Conservation (phyloP, 2,329 filamentous ascomycete species). For the Xylariaceae sp. region DNA sequence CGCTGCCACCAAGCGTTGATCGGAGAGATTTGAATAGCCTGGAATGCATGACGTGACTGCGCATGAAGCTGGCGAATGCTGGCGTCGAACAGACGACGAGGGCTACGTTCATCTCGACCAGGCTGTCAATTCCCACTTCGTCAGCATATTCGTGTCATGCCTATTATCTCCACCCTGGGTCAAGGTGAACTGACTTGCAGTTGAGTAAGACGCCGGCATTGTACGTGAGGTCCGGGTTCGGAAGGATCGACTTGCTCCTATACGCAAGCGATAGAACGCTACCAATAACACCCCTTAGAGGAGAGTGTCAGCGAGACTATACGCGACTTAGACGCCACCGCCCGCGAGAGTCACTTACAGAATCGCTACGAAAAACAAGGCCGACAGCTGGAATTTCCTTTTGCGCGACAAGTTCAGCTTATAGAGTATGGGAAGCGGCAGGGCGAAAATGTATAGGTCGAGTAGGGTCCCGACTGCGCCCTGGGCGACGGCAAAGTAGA, state of each 20-base stretch:
- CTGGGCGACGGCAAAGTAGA: conserved; percentile 4
- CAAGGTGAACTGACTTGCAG: too few relatives aligned
- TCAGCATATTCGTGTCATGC: too few relatives aligned
- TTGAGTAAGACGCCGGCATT: too few relatives aligned
- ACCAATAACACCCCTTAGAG: conserved; percentile 4
- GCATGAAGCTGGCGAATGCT: conserved; percentile 10
- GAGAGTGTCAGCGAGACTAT: background rate
- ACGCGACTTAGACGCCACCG: too few relatives aligned
- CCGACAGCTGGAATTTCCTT: conserved; percentile 9
- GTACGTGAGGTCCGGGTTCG: too few relatives aligned
- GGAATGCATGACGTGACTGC: conserved; percentile 8
- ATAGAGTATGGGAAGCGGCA: conserved; percentile 10
- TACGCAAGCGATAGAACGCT: conserved; percentile 8
- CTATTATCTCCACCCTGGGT: too few relatives aligned
- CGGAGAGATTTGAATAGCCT: background rate
- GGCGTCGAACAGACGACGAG: conserved; percentile 11
- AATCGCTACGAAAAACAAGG: conserved; percentile 10
- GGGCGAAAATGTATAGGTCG: conserved; percentile 14
- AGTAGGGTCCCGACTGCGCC: conserved; percentile 1
- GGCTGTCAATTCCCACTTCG: background rate
- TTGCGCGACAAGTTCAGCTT: conserved; percentile 7
- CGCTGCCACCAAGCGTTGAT: background rate
- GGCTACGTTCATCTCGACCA: conserved; percentile 11
- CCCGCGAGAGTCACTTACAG: conserved; percentile 4
- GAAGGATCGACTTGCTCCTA: too few relatives aligned